Evolutionary conservation across 345 rosid genomes (phyloP).

Genomic region (Citrus inodora): DNA sequence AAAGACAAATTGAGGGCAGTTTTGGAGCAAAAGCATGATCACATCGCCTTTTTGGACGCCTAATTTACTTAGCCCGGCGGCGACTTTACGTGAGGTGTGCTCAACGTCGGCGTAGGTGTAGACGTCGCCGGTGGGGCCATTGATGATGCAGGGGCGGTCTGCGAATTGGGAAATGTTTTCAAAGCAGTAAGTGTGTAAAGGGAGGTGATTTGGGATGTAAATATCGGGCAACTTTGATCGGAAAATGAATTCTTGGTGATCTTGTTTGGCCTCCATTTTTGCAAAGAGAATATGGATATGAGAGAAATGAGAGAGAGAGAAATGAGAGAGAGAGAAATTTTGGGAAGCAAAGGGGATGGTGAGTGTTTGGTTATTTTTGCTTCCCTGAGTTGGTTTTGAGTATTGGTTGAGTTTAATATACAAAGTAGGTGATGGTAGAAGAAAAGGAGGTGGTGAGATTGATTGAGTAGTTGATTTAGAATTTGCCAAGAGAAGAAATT

Average conservation of each 20-base stretch:
- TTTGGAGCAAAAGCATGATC: slow-evolving; percentile 60
- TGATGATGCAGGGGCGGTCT: slow-evolving; percentile 51
- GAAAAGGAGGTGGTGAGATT: slow-evolving; percentile 26
- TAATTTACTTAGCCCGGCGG: slow-evolving; percentile 44
- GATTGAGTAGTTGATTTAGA: neutral
- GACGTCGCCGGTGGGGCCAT: slow-evolving; percentile 44
- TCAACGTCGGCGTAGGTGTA: slow-evolving; percentile 54
- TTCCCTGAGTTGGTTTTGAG: slow-evolving; percentile 29
- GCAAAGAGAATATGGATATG: neutral
- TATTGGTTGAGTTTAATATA: slow-evolving; percentile 32
- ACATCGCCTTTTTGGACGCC: slow-evolving; percentile 62
- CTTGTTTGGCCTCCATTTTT: slow-evolving; percentile 30
- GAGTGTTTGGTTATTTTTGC: slow-evolving; percentile 20
- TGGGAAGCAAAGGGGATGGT: slow-evolving; percentile 17
- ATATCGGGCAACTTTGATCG: slow-evolving; percentile 62
- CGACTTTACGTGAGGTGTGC: slow-evolving; percentile 45
- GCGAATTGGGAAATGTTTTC: slow-evolving; percentile 39
- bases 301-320: neutral
- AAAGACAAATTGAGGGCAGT: slow-evolving; percentile 56
- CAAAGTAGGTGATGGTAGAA: slow-evolving; percentile 33
- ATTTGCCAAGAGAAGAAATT: neutral
- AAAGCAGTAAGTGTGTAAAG: slow-evolving; percentile 52
- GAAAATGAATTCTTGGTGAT: slow-evolving; percentile 44
- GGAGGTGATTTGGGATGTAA: slow-evolving; percentile 58
- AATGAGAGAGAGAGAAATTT: neutral